Base-by-base conservation (phyloP, 805 yeast species). In the Saccharomycopsis fodiens region DNA sequence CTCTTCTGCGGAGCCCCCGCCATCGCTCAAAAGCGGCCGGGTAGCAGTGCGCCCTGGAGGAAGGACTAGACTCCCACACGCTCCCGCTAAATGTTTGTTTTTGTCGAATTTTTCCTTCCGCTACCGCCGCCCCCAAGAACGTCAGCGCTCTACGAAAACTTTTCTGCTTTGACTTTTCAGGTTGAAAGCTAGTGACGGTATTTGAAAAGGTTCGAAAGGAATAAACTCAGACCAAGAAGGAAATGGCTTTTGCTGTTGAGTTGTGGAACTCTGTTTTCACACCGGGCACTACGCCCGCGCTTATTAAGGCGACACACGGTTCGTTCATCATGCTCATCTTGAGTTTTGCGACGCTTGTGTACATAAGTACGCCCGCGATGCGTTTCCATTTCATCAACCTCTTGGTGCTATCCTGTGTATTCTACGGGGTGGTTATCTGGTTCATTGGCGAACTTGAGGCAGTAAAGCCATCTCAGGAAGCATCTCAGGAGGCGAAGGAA, bases 231-330 rank as follows among this genome's bases (percentile, higher is more conserved):
- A n/a, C n/a, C n/a, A n/a, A n/a, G n/a, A n/a, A n/a, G n/a, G n/a
- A n/a, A n/a, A 45, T 53, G 35, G 42, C 64, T 15, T 79, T 79
- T 58, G 48, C 83, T 31, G 67, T 64, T 21, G 94, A 84, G 21
- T 71, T 91, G 37, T 89, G 97, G 97, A 81, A 84, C 46, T 85
- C 95, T 12, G 77, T 93, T 22, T 85, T 91, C 64, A 80, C 86
- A 15, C 97, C 97, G 4, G 98, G 98, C 1, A 78, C 95, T 1
- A 76, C 93, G 1, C 96, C 97, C 1, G 87, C 94, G 1, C 71
- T 93, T 42, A 70, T 88, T n/a, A 69, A 72, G 32, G 97, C 97
- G 2, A 91, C 97, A 0, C 97, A 93, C 60, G 72, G 68, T 2
- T 83, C 96, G 2, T 93, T 93, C 57, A 67, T 73, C 0, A 70